These are phyloP conservation scores for Phyllachora maydis DNA, from an alignment of 2,329 filamentous ascomycete genomes.

Conservation along the genomic window DNA sequence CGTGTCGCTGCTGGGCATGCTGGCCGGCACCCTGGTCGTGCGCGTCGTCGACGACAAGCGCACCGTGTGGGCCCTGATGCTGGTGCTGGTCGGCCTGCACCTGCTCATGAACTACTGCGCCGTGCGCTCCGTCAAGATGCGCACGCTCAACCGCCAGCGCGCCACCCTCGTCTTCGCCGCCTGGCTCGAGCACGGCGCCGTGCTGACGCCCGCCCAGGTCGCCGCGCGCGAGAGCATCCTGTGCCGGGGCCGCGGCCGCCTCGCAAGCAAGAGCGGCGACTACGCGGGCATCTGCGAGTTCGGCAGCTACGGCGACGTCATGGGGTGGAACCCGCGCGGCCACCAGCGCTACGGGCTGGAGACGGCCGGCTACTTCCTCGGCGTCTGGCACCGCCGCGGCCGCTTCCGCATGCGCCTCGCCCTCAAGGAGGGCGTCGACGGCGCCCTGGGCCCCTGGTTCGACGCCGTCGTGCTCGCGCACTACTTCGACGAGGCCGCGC, in stretches of 20 bases:
- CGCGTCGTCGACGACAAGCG: slow-evolving; percentile 48
- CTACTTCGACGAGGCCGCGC: slow-evolving; percentile 14
- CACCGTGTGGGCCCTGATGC: slow-evolving; percentile 55
- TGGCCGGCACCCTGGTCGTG: slow-evolving; percentile 66
- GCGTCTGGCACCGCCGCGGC: slow-evolving; percentile 21
- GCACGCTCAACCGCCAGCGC: slow-evolving; percentile 67
- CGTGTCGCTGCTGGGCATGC: slow-evolving; percentile 72
- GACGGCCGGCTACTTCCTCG: slow-evolving; percentile 38
- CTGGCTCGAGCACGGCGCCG: slow-evolving; percentile 23
- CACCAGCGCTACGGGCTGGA: slow-evolving; percentile 14
- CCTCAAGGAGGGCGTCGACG: slow-evolving; percentile 34
- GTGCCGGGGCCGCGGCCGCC: slow-evolving; percentile 24
- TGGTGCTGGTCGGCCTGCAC: slow-evolving; percentile 54
- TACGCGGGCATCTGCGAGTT: slow-evolving; percentile 13
- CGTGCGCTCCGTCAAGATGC: slow-evolving; percentile 68
- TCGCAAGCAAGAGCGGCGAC: slow-evolving; percentile 14
- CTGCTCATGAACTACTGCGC: slow-evolving; percentile 72
- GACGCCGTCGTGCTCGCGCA: slow-evolving; percentile 19
- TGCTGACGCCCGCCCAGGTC: slow-evolving; percentile 46
- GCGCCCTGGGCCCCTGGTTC: slow-evolving; percentile 15
- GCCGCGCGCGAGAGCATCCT: slow-evolving; percentile 45
- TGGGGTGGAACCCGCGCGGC: slow-evolving; percentile 10
- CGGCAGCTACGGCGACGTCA: slow-evolving; percentile 18
- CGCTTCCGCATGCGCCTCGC: slow-evolving; percentile 29
- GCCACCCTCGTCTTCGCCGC: slow-evolving; percentile 56